A percentile compares a stretch with the other conserved stretches of the same genome.
phyloP scores from a whole-genome alignment of 2,329 filamentous ascomycete genomes.

The Trichoderma atrobrunneum region DNA sequence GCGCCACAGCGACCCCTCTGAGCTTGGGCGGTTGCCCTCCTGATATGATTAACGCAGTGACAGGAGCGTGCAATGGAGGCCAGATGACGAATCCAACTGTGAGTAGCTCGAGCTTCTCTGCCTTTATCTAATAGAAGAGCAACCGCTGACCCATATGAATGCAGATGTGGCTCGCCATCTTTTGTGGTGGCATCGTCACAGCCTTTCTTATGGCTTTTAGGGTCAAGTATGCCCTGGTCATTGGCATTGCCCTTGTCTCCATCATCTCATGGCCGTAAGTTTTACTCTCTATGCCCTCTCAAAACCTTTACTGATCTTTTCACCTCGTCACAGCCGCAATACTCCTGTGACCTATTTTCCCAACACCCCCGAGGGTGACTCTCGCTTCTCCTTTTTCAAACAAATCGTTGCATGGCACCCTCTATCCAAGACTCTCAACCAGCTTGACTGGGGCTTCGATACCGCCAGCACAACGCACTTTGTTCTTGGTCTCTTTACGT shows the following conservation, averaged over 20 bases:
- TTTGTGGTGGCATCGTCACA: conserved; percentile 75
- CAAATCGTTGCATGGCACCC: conserved; percentile 70
- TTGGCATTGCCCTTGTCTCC: conserved; percentile 69
- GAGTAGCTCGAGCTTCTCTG: conserved; percentile 22
- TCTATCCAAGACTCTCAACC: conserved; percentile 60
- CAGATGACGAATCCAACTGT: conserved; percentile 77
- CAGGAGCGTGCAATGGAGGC: conserved; percentile 52
- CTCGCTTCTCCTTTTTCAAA: conserved; percentile 69
- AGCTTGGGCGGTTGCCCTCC: conserved; percentile 71
- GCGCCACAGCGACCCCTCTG: conserved; percentile 62
- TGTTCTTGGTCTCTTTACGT: conserved; percentile 69
- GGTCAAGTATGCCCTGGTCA: conserved; percentile 71
- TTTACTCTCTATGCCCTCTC: not conserved
- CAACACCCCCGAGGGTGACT: conserved; percentile 60
- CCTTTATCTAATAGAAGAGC: not conserved
- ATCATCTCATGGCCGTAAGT: conserved; percentile 72
- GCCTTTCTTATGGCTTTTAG: conserved; percentile 77
- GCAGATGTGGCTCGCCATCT: conserved; percentile 80
- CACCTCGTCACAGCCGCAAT: conserved; percentile 47
- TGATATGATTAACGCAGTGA: conserved; percentile 47
- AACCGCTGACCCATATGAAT: conserved; percentile 10
- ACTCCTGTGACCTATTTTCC: conserved; percentile 74
- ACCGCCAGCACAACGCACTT: conserved; percentile 58
- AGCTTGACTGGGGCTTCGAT: conserved; percentile 63
- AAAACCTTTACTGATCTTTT: not conserved